Conservation (phyloP, 257 asterid genomes). For the Ilex aquifolium region DNA sequence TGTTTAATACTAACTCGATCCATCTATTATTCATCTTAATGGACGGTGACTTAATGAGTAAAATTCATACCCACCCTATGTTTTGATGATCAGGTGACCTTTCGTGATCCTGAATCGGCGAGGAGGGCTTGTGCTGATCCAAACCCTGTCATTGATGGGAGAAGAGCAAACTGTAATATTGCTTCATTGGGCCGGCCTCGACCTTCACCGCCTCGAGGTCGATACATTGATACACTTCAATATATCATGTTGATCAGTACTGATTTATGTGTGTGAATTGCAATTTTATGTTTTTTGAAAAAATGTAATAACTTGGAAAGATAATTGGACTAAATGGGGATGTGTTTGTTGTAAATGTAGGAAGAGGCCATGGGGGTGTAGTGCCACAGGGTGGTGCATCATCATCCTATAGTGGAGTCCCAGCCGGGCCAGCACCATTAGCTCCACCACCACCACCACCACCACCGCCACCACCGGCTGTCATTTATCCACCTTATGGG, state of each 20-base stretch:
- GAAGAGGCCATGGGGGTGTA: conserved; percentile 53
- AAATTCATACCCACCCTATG: too few relatives aligned
- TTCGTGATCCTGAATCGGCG: conserved; percentile 86
- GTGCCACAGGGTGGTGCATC: conserved; percentile 43
- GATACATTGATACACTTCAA: neutral
- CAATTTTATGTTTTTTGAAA: too few relatives aligned
- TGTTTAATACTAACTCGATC: too few relatives aligned
- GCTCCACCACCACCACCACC: conserved; percentile 35
- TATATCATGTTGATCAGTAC: too few relatives aligned
- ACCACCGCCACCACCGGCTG: conserved; percentile 48
- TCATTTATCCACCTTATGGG: conserved; percentile 91
- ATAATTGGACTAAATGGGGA: too few relatives aligned
- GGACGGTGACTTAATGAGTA: too few relatives aligned
- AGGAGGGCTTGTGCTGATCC: conserved; percentile 73
- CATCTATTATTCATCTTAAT: too few relatives aligned
- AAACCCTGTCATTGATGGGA: conserved; percentile 85
- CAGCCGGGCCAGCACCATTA: conserved; percentile 17
- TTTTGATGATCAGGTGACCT: conserved; percentile 53
- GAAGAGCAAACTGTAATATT: conserved; percentile 90
- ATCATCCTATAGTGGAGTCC: conserved; percentile 43
- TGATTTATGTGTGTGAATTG: too few relatives aligned
- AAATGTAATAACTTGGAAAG: too few relatives aligned
- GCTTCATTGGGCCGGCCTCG: conserved; percentile 93
- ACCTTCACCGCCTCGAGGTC: conserved; percentile 79
- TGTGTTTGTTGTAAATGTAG: conserved; percentile 15